A percentile compares a stretch with the other conserved stretches of the same genome.
Evolutionary conservation across 305 asterid species (phyloP).

Genomic region (Rubia occidens): DNA sequence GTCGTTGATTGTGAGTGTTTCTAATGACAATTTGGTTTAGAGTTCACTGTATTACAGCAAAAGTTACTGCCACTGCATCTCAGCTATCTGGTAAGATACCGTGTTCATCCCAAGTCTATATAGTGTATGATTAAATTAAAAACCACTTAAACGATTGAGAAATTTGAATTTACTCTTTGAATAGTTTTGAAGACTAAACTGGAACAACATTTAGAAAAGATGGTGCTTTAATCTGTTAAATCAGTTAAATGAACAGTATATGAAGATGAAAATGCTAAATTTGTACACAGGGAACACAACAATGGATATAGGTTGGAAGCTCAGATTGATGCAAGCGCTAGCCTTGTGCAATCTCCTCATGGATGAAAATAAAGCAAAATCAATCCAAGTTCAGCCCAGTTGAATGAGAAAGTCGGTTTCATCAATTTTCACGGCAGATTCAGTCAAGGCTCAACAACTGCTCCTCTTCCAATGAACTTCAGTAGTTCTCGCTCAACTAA

Average conservation of each 20-base stretch:
- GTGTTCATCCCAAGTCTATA: no score
- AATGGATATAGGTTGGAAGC: not conserved
- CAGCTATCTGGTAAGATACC: no score
- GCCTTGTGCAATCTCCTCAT: not conserved
- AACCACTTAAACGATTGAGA: not conserved
- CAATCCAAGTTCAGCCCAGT: slow-evolving; percentile 1
- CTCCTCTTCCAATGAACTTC: no score
- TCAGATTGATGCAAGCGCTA: not conserved
- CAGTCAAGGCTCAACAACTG: no score
- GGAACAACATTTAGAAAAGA: not conserved
- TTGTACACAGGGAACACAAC: slow-evolving; percentile 8
- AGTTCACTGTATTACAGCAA: no score
- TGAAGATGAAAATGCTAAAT: not conserved
- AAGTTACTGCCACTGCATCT: no score
- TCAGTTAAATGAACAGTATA: not conserved
- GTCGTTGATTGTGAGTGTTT: no score
- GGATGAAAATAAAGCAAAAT: not conserved
- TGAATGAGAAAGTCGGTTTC: slow-evolving; percentile 15
- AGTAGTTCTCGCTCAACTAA: no score
- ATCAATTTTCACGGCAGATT: no score
- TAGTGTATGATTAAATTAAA: no score
- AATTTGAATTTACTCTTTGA: not conserved
- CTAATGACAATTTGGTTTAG: no score
- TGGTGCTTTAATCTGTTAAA: not conserved
- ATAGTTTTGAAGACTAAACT: not conserved